Conservation (phyloP, 305 asterid genomes). For the Solanum aculeatissimum region DNA sequence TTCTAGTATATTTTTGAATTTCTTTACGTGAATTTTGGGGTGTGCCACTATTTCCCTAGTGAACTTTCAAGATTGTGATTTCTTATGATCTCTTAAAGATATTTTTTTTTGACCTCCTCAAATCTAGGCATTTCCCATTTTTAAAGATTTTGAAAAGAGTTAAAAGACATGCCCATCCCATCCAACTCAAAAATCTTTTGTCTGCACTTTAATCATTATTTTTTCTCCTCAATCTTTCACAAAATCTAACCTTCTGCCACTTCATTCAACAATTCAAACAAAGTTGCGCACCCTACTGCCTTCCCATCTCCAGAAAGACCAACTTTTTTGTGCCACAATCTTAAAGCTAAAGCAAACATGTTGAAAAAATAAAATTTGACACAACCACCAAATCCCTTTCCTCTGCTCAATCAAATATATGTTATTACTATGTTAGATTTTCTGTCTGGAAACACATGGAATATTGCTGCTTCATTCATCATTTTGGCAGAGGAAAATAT, state of each 20-base stretch:
- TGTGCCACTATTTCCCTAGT: neutral
- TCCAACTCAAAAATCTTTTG: neutral
- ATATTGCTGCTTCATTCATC: neutral
- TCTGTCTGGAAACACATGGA: conserved; percentile 3
- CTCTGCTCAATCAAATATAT: neutral
- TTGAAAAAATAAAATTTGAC: neutral
- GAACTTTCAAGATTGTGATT: neutral
- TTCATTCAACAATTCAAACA: neutral
- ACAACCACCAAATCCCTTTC: neutral
- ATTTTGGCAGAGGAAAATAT: neutral
- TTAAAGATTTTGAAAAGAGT: conserved; percentile 2
- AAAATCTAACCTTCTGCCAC: neutral
- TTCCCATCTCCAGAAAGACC: neutral
- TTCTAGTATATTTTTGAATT: neutral
- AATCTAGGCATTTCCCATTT: neutral
- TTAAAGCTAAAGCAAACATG: neutral
- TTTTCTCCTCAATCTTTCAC: neutral
- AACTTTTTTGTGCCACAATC: neutral
- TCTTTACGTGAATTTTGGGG: neutral
- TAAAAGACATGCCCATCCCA: neutral
- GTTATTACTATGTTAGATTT: neutral
- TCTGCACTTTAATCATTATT: neutral
- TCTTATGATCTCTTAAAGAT: neutral
- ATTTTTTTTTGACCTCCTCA: neutral
- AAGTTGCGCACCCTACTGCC: neutral